These are phyloP conservation scores for Cladophialophora yegresii DNA, from an alignment of 2,329 filamentous ascomycete species.

Conservation along the genomic window DNA sequence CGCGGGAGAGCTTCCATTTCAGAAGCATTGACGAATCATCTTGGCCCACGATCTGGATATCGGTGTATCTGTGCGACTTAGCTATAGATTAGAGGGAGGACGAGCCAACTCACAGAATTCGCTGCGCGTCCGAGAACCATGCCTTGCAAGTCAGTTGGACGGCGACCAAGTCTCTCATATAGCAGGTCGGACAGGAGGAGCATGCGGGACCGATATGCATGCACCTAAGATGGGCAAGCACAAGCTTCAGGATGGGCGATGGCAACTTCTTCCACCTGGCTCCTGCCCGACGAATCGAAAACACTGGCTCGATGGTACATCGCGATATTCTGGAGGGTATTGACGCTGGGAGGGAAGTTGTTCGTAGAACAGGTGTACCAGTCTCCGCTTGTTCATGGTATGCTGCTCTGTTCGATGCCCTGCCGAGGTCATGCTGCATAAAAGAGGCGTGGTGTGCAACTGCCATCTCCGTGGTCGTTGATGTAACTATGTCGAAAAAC, in stretches of 20 bases:
- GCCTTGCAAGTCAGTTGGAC: conserved; percentile 57
- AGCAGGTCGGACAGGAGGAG: conserved; percentile 55
- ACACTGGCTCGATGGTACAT: background rate
- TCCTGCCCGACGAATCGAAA: background rate
- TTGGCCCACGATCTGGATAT: conserved; percentile 52
- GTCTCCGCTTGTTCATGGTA: background rate
- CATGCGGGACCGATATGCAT: conserved; percentile 47
- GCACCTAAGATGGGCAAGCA: conserved; percentile 54
- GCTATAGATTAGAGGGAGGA: background rate
- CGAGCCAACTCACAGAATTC: conserved; percentile 50
- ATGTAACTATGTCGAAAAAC: background rate
- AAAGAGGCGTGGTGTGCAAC: background rate
- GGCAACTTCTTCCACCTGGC: conserved; percentile 49
- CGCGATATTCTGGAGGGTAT: background rate
- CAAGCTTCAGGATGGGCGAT: conserved; percentile 57
- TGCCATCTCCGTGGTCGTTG: background rate
- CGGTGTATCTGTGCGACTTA: conserved; percentile 48
- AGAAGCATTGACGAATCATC: conserved; percentile 51
- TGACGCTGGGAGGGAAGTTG: conserved; percentile 12
- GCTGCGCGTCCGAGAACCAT: conserved; percentile 58
- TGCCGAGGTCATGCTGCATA: background rate
- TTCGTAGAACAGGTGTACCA: conserved; percentile 6
- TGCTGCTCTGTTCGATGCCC: too few species aligned
- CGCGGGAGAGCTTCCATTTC: conserved; percentile 53
- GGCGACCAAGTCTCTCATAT: conserved; percentile 56